Base-by-base conservation (phyloP, 331 rosid genomes). In the Erythrophleum ivorense region DNA sequence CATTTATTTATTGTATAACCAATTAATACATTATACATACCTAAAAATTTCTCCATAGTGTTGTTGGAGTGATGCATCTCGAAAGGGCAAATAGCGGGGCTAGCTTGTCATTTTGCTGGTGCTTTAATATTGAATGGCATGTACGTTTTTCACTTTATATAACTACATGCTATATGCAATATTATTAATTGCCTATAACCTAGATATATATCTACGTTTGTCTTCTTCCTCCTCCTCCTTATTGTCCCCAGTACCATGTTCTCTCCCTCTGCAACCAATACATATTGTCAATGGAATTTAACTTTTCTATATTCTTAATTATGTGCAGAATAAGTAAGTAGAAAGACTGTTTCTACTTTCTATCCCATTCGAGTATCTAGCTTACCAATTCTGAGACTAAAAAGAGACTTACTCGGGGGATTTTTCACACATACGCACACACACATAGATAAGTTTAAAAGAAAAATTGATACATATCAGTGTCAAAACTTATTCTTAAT, bases 211-310 rank as follows among this genome's bases (percentile, higher is more conserved):
- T n/a, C 53, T 14, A 67, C 24, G 34, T 84, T 87, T 85, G 90
- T 78, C 82, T 33, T 71, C 3, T 71, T 65, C 76, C 15, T 71
- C 80, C 53, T 78, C 69, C 86, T 77, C 84, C 78, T 29, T 78
- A 80, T 85, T 78, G 89, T 83, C 82, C 81, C 86, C 88, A 75
- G 80, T 72, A 69, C 14, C 86, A 74, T 71, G 85, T 85, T 79
- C 83, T 76, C 65, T 50, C 33, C 77, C 78, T 36, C 63, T 79
- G 52, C 82, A 76, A 21, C 79, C 83, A 71, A 68, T 79, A 40
- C 75, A 43, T 58, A 19, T 43, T 73, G 84, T 69, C 78, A 40
- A 54, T 46, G 29, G 6, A 66, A 78, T 82, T 84, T 82, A 86
- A 82, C 91, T 86, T 91, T 86, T 76, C 66, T 77, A 70, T 58